Percentiles rank a stretch among this genome's conserved stretches.
phyloP scores from a whole-genome alignment of 495 filamentous ascomycete species.

The Penicillium cataractarum region DNA sequence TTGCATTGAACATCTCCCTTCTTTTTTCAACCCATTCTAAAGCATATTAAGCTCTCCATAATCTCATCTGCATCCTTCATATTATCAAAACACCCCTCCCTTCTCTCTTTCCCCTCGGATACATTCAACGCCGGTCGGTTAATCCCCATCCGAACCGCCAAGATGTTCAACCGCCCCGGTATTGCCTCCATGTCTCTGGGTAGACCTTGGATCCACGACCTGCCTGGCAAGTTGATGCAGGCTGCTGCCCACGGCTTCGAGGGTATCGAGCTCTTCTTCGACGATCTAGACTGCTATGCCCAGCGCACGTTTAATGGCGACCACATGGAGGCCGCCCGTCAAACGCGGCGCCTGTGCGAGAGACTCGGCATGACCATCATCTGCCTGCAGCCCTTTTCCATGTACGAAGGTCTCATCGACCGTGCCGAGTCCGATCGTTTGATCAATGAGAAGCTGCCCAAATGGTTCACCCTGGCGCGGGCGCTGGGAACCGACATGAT shows the following conservation, averaged over 20 bases:
- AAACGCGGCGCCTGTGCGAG: slow-evolving; percentile 59
- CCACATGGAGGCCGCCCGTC: slow-evolving; percentile 60
- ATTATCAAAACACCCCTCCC: neutral
- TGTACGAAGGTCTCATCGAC: slow-evolving; percentile 77
- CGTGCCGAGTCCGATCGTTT: slow-evolving; percentile 58
- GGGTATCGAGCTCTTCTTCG: slow-evolving; percentile 79
- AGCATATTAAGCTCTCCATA: neutral
- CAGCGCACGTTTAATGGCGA: slow-evolving; percentile 54
- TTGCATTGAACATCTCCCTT: neutral
- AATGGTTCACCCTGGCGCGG: slow-evolving; percentile 71
- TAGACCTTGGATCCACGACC: slow-evolving; percentile 64
- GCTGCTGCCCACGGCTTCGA: slow-evolving; percentile 66
- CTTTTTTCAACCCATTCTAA: neutral
- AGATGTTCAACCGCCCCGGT: slow-evolving; percentile 48
- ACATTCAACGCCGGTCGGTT: neutral
- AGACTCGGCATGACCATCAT: slow-evolving; percentile 63
- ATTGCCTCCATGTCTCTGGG: slow-evolving; percentile 78
- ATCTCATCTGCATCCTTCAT: neutral
- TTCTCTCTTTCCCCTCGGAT: neutral
- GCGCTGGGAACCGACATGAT: slow-evolving; percentile 70
- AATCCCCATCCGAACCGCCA: slow-evolving; percentile 10
- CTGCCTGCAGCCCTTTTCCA: slow-evolving; percentile 77
- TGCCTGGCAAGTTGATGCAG: slow-evolving; percentile 66
- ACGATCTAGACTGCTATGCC: slow-evolving; percentile 72
- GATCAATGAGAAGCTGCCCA: slow-evolving; percentile 60